Base-by-base conservation (phyloP, 139 green algal genomes). In the Micractinium sp. region DNA sequence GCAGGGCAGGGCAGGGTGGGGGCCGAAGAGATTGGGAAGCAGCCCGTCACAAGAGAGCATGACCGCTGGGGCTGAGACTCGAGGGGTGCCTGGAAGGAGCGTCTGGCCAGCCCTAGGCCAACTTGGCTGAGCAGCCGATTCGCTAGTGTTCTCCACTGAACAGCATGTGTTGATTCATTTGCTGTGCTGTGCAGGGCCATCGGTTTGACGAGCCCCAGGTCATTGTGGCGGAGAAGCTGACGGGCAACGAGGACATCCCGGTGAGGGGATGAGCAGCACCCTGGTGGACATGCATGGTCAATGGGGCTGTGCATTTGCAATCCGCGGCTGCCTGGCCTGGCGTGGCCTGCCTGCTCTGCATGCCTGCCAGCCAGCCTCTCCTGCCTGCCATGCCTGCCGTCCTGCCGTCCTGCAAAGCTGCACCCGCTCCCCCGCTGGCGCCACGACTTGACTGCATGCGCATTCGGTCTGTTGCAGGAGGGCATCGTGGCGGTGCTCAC, bases 241-340 rank as follows among this genome's bases (percentile, higher is more conserved):
- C 94, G 15, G 97, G 97, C 60, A 95, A 96, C 87, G 97, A 99
- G 89, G 97, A 99, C 94, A 98, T 99, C 67, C 97, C 97, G 25
- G 78, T 91, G 33, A 93, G 95, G n/a, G n/a, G n/a, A n/a, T n/a
- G n/a, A 22, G 18, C 35, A 23, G n/a, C 74, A 19, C n/a, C 2
- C 73, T 41, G 20, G 47, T 56, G 47, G 47, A n/a, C n/a, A n/a
- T n/a, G n/a, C n/a, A n/a, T n/a, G n/a, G n/a, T n/a, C n/a, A n/a
- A n/a, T n/a, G n/a, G n/a, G n/a, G n/a, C n/a, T n/a, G n/a, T n/a
- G n/a, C n/a, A n/a, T n/a, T n/a, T n/a, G n/a, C n/a, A n/a, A n/a
- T n/a, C n/a, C n/a, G n/a, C n/a, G n/a, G n/a, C n/a, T n/a, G n/a
- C n/a, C n/a, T n/a, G 47, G 47, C 47, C 47, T 56, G 47, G 47